Base-by-base conservation (phyloP, 2,329 filamentous ascomycete genomes). In the Monosporascus sp. region DNA sequence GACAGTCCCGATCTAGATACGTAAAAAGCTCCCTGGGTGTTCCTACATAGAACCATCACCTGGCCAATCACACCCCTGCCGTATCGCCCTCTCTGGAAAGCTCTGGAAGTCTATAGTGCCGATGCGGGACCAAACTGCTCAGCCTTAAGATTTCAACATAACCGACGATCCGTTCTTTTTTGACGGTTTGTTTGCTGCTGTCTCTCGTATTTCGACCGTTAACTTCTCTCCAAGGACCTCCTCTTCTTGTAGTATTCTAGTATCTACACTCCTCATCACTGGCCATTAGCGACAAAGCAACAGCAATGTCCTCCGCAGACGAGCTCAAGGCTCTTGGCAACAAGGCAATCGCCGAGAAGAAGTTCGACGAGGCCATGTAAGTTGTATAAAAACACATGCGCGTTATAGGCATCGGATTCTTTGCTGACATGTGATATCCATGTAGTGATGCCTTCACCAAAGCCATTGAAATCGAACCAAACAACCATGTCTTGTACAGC, bases 311-410 rank as follows among this genome's bases (percentile, higher is more conserved):
- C 65, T 80, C 80, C 57, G 83, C 82, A 63, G 84, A 86, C 72
- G 82, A 93, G 83, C 84, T 99, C 67, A 99, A 99, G 81, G 90
- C 92, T 67, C 88, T 94, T 71, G 94, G 93, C 79, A 99, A 99
- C 81, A 96, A 96, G 80, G 92, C 95, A 74, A 99, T 99, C 74
- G 88, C 90, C 61, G 91, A 90, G 58, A 97, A 97, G 82, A 91
- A 97, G 74, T 99, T 96, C 72, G 82, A 91, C 67, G 90, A 93
- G 72, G 94, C 94, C 68, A 84, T 96, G 93, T 97, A 82, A 74
- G 90, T 84, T 53, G 42, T 50, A 7, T 46, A 25, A 27, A 27
- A 46, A 15, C 22, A 14, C 25, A 3, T 31, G 3, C 17, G 11
- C 5, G 6, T 6, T 20, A 14, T 20, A 24, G 18, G 17, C 18